Percentiles rank a stretch among this genome's conserved stretches.
Evolutionary conservation across 225 moss, liverwort and hornwort species (phyloP).

Genomic region (Pleurozium schreberi): DNA sequence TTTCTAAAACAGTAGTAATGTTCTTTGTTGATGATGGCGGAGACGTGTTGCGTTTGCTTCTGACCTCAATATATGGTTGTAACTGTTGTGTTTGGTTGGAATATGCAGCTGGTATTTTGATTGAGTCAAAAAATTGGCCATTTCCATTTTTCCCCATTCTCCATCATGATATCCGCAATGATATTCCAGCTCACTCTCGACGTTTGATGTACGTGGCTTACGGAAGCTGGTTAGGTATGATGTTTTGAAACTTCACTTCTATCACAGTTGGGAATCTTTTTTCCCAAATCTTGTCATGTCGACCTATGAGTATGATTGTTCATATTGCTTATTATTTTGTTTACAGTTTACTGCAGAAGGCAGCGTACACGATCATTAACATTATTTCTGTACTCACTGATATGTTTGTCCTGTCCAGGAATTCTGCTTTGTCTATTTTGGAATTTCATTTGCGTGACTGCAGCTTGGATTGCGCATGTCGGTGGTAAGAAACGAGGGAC

Average conservation of each 20-base stretch:
- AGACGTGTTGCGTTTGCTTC: neutral
- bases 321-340: neutral
- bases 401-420: constrained; percentile 32
- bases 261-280: neutral
- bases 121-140: constrained; percentile 89
- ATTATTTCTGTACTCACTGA: neutral
- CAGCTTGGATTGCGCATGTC: constrained; percentile 57
- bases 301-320: neutral
- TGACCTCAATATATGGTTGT: neutral
- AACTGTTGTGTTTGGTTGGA: neutral
- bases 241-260: neutral
- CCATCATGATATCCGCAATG: constrained; percentile 84
- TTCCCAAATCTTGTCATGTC: neutral
- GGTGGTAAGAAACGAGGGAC: constrained; percentile 45
- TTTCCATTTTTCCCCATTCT: constrained; percentile 52
- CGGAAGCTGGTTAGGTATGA: constrained; percentile 83
- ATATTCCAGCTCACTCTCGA: constrained; percentile 82
- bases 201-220: constrained; percentile 69
- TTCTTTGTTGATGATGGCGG: neutral
- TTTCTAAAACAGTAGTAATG: neutral
- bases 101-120: constrained; percentile 69
- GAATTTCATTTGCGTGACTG: constrained; percentile 79
- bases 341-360: neutral
- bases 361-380: neutral
- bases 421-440: constrained; percentile 63